phyloP scores from a whole-genome alignment of 768 basidiomycete species.

The Pulveroboletus ravenelii region DNA sequence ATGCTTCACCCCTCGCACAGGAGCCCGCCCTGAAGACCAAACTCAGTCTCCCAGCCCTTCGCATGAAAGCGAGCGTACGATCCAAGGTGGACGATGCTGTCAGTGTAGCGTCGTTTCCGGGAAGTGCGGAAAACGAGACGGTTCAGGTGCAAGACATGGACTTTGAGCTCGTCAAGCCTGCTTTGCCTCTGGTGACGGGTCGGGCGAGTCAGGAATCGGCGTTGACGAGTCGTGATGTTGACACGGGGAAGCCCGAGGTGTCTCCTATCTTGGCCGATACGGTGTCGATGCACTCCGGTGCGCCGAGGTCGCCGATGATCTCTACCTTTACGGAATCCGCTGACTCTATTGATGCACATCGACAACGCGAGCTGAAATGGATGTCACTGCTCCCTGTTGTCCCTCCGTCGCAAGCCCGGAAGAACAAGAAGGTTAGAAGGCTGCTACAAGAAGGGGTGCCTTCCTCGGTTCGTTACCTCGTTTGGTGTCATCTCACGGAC shows the following conservation, averaged over 20 bases:
- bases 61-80: constrained; percentile 36
- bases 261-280: constrained; percentile 37
- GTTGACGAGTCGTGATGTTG: constrained; percentile 29
- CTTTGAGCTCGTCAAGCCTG: constrained; percentile 71
- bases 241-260: constrained; percentile 4
- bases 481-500: constrained; percentile 79
- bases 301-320: constrained; percentile 24
- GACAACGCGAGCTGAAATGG: constrained; percentile 76
- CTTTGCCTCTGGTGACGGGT: constrained; percentile 38
- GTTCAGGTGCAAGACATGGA: constrained; percentile 79
- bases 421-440: constrained; percentile 75
- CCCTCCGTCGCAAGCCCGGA: constrained; percentile 59
- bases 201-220: constrained; percentile 55
- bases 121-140: constrained; percentile 42
- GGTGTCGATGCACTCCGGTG: constrained; percentile 36
- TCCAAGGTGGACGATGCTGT: constrained; percentile 28
- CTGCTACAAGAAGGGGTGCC: constrained; percentile 77
- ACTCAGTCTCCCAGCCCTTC: constrained; percentile 63
- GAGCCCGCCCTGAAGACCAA: constrained; percentile 49
- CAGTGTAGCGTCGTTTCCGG: constrained; percentile 23
- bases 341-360: constrained; percentile 51
- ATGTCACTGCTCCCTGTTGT: constrained; percentile 55
- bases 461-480: constrained; percentile 75
- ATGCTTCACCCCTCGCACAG: constrained; percentile 24
- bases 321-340: constrained; percentile 16